Percentiles rank a stretch among this genome's conserved stretches.
phyloP scores from a whole-genome alignment of 2,329 filamentous ascomycete genomes.

The Lasiodiplodia gonubiensis region DNA sequence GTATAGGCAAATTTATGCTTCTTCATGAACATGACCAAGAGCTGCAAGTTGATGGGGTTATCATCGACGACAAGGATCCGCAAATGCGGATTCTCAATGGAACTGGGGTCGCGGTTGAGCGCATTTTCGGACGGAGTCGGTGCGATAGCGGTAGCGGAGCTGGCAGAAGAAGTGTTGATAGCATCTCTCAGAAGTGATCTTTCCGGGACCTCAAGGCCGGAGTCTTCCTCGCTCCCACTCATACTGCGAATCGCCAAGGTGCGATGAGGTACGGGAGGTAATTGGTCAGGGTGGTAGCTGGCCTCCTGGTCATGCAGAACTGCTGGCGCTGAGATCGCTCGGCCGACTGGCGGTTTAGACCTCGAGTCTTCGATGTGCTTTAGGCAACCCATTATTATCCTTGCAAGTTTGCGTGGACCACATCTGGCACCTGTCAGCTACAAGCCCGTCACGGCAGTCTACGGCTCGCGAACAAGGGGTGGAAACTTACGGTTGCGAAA shows the following conservation, averaged over 20 bases:
- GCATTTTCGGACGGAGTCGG: slow-evolving; percentile 5
- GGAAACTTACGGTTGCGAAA: slow-evolving; percentile 28
- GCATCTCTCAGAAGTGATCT: slow-evolving; percentile 22
- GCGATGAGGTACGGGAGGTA: slow-evolving; percentile 2
- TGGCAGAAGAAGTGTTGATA: background rate
- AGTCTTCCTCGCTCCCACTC: slow-evolving; percentile 19
- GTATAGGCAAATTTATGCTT: slow-evolving; percentile 43
- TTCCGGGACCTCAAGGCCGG: slow-evolving; percentile 20
- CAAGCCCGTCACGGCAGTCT: background rate
- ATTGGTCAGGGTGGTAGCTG: background rate
- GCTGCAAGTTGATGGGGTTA: slow-evolving; percentile 48
- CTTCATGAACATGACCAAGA: slow-evolving; percentile 45
- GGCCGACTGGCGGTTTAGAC: background rate
- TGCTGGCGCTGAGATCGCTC: slow-evolving; percentile 22
- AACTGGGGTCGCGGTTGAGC: background rate
- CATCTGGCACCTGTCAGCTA: slow-evolving; percentile 3
- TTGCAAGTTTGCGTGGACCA: slow-evolving; percentile 25
- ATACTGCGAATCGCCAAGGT: slow-evolving; percentile 4
- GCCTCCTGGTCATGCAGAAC: slow-evolving; percentile 7
- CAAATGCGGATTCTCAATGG: slow-evolving; percentile 15
- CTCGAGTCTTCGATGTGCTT: background rate
- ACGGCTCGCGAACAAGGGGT: no score
- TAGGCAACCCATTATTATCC: slow-evolving; percentile 12
- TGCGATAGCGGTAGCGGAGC: background rate
- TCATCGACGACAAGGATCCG: slow-evolving; percentile 46